Evolutionary conservation across 1,284 basidiomycete species (phyloP).

Genomic region (Amylostereum chailletii): DNA sequence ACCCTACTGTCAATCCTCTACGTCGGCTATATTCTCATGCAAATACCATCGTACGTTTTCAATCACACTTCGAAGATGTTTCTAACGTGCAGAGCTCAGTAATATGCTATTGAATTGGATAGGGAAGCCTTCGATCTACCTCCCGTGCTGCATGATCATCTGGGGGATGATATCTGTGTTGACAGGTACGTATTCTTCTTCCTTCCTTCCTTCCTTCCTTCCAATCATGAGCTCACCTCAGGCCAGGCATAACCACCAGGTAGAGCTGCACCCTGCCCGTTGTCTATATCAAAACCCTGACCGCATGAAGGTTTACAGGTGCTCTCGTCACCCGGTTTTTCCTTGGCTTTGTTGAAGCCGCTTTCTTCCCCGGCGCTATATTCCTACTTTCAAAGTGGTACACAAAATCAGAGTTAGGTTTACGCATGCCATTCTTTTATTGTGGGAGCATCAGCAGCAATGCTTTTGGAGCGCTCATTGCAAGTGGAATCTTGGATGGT

Average conservation of each 20-base stretch:
- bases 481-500: conserved; percentile 57
- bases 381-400: conserved; percentile 69
- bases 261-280: conserved; percentile 16
- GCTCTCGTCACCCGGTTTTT: conserved; percentile 66
- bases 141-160: conserved; percentile 60
- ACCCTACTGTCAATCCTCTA: conserved; percentile 71
- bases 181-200: conserved; percentile 32
- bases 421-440: conserved; percentile 65
- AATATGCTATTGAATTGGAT: conserved; percentile 69
- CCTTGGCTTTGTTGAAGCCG: conserved; percentile 59
- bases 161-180: conserved; percentile 62
- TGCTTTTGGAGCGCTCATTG: conserved; percentile 74
- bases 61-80: conserved; percentile 5
- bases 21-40: conserved; percentile 74
- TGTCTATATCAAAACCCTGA: conserved; percentile 14
- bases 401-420: conserved; percentile 54
- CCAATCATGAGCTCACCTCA: neutral
- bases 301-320: conserved; percentile 45
- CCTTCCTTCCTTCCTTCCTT: neutral
- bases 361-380: conserved; percentile 61
- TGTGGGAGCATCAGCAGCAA: conserved; percentile 72
- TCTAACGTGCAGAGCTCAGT: conserved; percentile 21
- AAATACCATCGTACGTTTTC: conserved; percentile 57
- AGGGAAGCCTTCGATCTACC: conserved; percentile 64
- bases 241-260: conserved; percentile 45